Evolutionary conservation across 441 rosid genomes (phyloP), one percentile per base, ranked within the genome.

Genomic region (Populus tomentosa): DNA sequence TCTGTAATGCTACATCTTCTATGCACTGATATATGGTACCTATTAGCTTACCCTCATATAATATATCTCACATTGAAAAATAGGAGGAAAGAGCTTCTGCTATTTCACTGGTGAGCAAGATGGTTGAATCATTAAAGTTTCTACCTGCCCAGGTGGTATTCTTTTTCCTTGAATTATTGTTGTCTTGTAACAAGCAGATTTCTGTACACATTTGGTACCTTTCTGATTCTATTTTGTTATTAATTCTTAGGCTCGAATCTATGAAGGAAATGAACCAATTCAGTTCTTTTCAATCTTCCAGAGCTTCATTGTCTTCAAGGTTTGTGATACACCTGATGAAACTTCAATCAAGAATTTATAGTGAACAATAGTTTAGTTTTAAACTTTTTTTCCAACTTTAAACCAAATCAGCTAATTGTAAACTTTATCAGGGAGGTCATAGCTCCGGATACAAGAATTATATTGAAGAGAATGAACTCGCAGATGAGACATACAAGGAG

Each of bases 231-330:
- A 10, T 73, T 79, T 77, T 71, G 42, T 65, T 53, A n/a, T 46
- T 81, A 71, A 68, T 75, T 33, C 71, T 61, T 84, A 97, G 98
- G 95, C 94, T 79, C 92, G 92, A 76, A 82, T 93, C 79, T 88
- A 87, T 69, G 98, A 97, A 87, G 98, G 96, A 83, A 85, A 83
- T 50, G 99, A 97, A 85, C 95, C 99, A 13, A 85, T 91, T 84
- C 99, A 93, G 80, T 93, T 97, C 90, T 92, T 91, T 79, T 81
- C 93, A 70, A 92, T 97, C 85, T 87, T 97, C 82, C 99, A 97
- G 88, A 93, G 95, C 88, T 92, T 91, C 81, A 89, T 97, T 79
- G 56, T 46, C 16, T 46, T 46, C 56, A 46, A 46, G 56, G 56
- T 46, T 46, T 46, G 20, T 46, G 56, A 56, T 30, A 53, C 33